These are phyloP conservation scores for Allantophomopsis lycopodina DNA, from an alignment of 2,329 filamentous ascomycete species.

Conservation along the genomic window DNA sequence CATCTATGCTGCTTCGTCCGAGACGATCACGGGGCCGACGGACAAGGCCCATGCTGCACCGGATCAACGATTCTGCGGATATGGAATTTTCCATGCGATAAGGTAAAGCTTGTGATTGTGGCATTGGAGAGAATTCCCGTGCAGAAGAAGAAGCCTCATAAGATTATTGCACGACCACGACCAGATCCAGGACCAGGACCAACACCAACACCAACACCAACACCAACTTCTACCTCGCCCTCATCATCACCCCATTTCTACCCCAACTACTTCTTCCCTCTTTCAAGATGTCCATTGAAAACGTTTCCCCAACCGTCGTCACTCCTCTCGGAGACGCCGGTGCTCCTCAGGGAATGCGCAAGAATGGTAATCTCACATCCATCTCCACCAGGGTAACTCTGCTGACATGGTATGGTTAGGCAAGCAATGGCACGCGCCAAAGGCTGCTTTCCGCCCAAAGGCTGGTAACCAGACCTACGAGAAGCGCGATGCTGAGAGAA, in stretches of 20 bases:
- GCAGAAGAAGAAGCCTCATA: no score
- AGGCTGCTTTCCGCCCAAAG: conserved; percentile 73
- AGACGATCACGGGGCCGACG: no score
- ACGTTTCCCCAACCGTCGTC: no score
- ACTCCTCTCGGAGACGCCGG: neutral
- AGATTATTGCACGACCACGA: no score
- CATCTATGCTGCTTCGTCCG: conserved; percentile 8
- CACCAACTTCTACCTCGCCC: no score
- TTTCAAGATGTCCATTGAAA: no score
- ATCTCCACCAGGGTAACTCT: conserved; percentile 6
- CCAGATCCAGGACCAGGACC: no score
- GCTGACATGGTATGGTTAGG: conserved; percentile 34
- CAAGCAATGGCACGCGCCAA: conserved; percentile 84
- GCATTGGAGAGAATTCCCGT: no score
- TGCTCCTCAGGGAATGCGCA: conserved; percentile 52
- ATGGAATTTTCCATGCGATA: neutral
- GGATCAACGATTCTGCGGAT: neutral
- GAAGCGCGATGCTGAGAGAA: conserved; percentile 58
- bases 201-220: no score
- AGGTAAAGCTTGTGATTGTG: neutral
- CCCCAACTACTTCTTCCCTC: no score
- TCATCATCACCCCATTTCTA: no score
- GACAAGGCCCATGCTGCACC: neutral
- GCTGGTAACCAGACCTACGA: conserved; percentile 68
- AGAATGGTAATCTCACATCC: conserved; percentile 49